These are phyloP conservation scores for Tillandsia leiboldiana DNA, from an alignment of 176 grass and related monocot genomes.

Conservation along the genomic window DNA sequence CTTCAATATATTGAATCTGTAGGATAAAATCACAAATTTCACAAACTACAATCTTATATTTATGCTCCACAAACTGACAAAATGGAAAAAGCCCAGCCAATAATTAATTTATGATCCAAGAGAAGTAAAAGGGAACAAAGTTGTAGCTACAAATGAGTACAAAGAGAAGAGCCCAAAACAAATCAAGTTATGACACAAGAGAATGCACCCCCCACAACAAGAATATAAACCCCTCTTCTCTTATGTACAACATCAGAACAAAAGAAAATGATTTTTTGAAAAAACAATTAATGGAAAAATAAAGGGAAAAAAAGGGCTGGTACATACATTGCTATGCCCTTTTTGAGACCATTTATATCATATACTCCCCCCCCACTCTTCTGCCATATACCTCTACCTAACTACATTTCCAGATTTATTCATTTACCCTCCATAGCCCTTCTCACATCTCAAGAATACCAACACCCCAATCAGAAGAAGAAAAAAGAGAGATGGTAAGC, in stretches of 20 bases:
- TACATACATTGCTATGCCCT: too few species aligned
- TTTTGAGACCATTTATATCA: too few species aligned
- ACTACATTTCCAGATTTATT: not conserved
- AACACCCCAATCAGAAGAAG: not conserved
- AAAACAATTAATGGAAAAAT: not conserved
- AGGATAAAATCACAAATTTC: too few species aligned
- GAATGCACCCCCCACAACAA: constrained; percentile 7
- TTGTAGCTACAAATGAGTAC: too few species aligned
- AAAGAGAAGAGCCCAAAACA: not conserved
- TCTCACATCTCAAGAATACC: not conserved
- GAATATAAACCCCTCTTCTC: constrained; percentile 6
- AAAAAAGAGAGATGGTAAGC: not conserved
- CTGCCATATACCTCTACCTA: not conserved
- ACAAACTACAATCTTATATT: too few species aligned
- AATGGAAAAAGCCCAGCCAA: too few species aligned
- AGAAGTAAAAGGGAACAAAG: not conserved
- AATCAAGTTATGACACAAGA: not conserved
- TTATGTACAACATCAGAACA: constrained; percentile 4
- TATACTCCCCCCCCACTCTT: too few species aligned
- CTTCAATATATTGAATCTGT: too few species aligned
- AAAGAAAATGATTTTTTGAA: not conserved
- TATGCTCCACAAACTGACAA: too few species aligned
- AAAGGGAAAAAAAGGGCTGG: too few species aligned
- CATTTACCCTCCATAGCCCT: not conserved
- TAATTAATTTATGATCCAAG: too few species aligned